Percentiles rank a stretch among this genome's conserved stretches.
Conservation (phyloP, 768 basidiomycete genomes). For the Mycena rebaudengoi region DNA sequence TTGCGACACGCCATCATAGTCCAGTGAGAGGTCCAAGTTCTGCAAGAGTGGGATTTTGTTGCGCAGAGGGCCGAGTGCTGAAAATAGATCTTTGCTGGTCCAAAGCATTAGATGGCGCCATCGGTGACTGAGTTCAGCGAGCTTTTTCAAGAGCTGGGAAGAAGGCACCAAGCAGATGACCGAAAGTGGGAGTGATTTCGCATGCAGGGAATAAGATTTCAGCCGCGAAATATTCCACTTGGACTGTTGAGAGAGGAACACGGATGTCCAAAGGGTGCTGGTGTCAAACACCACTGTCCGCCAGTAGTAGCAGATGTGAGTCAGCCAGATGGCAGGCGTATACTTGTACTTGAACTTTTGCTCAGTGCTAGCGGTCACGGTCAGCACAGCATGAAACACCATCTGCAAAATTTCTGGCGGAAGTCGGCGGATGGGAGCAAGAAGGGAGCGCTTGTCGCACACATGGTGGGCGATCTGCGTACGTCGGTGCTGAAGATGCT, state of each 20-base stretch:
- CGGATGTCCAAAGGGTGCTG: conserved; percentile 12
- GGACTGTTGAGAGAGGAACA: not conserved
- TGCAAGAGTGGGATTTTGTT: conserved; percentile 4
- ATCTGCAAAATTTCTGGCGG: conserved; percentile 15
- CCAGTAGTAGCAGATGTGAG: conserved; percentile 24
- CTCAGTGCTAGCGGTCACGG: not conserved
- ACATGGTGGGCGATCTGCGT: conserved; percentile 1
- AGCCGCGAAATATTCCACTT: not conserved
- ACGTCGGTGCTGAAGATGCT: not conserved
- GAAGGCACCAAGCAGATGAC: not conserved
- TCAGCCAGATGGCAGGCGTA: not conserved
- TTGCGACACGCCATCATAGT: conserved; percentile 8
- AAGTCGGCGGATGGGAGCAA: conserved; percentile 19
- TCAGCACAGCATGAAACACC: conserved; percentile 8
- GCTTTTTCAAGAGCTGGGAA: not conserved
- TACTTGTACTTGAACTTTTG: not conserved
- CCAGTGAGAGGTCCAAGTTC: conserved; percentile 3
- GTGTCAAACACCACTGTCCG: not conserved
- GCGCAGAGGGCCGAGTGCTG: conserved; percentile 1
- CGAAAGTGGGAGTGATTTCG: not conserved
- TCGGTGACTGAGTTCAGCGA: conserved; percentile 1
- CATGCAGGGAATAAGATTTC: not conserved
- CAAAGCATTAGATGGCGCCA: conserved; percentile 8
- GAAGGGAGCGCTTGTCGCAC: not conserved
- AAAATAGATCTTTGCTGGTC: not conserved